A percentile compares a stretch with the other conserved stretches of the same genome.
Evolutionary conservation across 495 filamentous ascomycete genomes (phyloP).

Genomic region (Letharia lupina): DNA sequence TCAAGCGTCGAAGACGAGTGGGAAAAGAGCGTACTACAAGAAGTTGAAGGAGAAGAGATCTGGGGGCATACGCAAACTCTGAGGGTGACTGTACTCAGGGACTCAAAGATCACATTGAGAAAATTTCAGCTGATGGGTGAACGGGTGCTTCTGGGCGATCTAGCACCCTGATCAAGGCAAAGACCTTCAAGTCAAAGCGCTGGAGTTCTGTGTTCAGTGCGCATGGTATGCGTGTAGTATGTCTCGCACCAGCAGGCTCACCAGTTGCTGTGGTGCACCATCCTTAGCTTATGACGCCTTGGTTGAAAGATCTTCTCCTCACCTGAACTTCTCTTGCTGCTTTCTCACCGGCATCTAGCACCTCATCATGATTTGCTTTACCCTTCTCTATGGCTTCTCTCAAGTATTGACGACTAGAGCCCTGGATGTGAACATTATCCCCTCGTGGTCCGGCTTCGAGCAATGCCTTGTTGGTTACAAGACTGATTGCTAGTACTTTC

Average conservation of each 20-base stretch:
- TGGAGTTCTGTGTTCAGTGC: neutral
- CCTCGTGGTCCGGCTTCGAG: slow-evolving; percentile 55
- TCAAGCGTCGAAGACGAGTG: slow-evolving; percentile 57
- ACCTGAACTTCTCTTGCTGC: slow-evolving; percentile 65
- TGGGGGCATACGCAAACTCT: slow-evolving; percentile 24
- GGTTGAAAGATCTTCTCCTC: slow-evolving; percentile 18
- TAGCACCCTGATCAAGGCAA: neutral
- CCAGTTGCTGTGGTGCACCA: slow-evolving; percentile 33
- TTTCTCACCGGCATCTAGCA: slow-evolving; percentile 52
- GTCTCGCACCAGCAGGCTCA: slow-evolving; percentile 33
- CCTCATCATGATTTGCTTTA: slow-evolving; percentile 65
- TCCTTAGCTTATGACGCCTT: slow-evolving; percentile 3
- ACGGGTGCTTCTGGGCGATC: neutral
- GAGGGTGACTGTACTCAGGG: neutral
- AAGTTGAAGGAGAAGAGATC: slow-evolving; percentile 51
- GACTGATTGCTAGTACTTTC: slow-evolving; percentile 61
- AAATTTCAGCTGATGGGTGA: neutral
- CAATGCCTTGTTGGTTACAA: slow-evolving; percentile 70
- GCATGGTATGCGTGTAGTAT: slow-evolving; percentile 22
- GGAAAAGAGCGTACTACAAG: slow-evolving; percentile 66
- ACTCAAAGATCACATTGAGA: neutral
- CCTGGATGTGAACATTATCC: slow-evolving; percentile 42
- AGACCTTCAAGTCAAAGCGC: neutral
- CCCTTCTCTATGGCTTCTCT: slow-evolving; percentile 50
- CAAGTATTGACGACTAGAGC: slow-evolving; percentile 40